Base-by-base conservation (phyloP, 2,329 filamentous ascomycete species). In the Salinomyces thailandicus region DNA sequence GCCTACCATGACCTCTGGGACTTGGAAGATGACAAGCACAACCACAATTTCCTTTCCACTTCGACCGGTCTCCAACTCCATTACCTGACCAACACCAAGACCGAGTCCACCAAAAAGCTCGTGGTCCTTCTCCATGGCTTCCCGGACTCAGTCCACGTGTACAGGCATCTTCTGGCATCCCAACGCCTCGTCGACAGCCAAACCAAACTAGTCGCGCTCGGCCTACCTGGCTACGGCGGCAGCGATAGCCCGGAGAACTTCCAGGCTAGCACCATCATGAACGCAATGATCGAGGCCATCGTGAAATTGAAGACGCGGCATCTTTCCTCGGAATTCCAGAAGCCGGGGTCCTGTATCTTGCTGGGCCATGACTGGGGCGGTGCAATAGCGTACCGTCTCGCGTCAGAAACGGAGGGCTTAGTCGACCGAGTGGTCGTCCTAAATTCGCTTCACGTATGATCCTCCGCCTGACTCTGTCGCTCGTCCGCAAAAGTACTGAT, bases 201-300 rank as follows among this genome's bases (percentile, higher is more conserved):
- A 5, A 62, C 66, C 14, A 64, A 63, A 14, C 46, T 75, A 5
- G 62, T 77, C 19, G 72, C 71, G 0, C 59, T 75, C 26, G 73
- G 77, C 48, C 51, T 77, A 5, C 73, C 73, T 13, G 73, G 73
- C 2, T 76, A 69, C 43, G 73, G 73, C 22, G 73, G 73, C 7
- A 74, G 67, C 38, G 71, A 75, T 43, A 61, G 62, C 33, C 52
- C 76, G 38, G 51, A 61, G 1, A 50, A 58, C 31, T 76, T 75
- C 45, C 60, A 62, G 2, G 59, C 71, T 1, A 64, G 69, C 9
- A 58, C 66, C 27, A 60, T 76, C 6, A 55, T 76, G 31, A 72
- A 76, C 47, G 58, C 63, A 5, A 48, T 77, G 38, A 61, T 66
- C 0, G 68, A 71, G 37, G 72, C 73, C 42, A 64, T 77, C 20